Evolutionary conservation across 495 filamentous ascomycete genomes (phyloP).

Genomic region (Lasiosphaeriaceae sp.): DNA sequence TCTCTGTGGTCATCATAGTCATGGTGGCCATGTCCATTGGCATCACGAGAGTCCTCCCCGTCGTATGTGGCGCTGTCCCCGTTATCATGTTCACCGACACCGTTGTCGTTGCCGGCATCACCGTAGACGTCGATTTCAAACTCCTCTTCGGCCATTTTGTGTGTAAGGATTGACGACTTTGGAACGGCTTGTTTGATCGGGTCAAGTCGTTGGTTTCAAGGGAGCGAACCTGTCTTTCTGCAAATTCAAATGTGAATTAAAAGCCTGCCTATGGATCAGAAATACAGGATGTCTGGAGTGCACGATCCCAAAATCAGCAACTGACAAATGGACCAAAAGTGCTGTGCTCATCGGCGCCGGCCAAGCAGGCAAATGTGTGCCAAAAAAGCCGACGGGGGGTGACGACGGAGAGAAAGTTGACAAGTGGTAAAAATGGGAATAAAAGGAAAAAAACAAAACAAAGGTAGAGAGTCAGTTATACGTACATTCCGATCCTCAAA

Average conservation of each 20-base stretch:
- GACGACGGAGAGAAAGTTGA: neutral
- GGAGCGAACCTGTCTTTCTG: slow-evolving; percentile 9
- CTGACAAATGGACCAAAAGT: slow-evolving; percentile 12
- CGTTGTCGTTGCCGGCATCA: slow-evolving; percentile 65
- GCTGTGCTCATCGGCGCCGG: neutral
- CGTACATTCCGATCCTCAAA: slow-evolving; percentile 33
- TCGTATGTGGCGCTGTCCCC: slow-evolving; percentile 32
- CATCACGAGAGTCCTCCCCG: slow-evolving; percentile 41
- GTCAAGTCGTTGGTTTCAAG: slow-evolving; percentile 8
- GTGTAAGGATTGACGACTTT: neutral
- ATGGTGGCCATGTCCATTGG: slow-evolving; percentile 37
- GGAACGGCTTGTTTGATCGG: neutral
- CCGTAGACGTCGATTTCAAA: slow-evolving; percentile 99
- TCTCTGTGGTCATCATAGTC: slow-evolving; percentile 30
- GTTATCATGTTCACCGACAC: slow-evolving; percentile 43
- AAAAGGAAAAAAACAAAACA: slow-evolving; percentile 12
- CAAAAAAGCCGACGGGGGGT: neutral
- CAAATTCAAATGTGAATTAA: slow-evolving; percentile 23
- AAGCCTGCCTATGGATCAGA: slow-evolving; percentile 30
- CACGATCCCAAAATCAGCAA: slow-evolving; percentile 19
- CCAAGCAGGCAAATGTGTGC: no score
- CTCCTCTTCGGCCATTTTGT: slow-evolving; percentile 66
- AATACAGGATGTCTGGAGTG: slow-evolving; percentile 27
- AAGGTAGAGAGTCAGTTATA: slow-evolving; percentile 24
- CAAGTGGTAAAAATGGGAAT: slow-evolving; percentile 1